Percentiles rank a stretch among this genome's conserved stretches.
phyloP scores from a whole-genome alignment of 1,284 basidiomycete species.

The Melampsora allii-populina region DNA sequence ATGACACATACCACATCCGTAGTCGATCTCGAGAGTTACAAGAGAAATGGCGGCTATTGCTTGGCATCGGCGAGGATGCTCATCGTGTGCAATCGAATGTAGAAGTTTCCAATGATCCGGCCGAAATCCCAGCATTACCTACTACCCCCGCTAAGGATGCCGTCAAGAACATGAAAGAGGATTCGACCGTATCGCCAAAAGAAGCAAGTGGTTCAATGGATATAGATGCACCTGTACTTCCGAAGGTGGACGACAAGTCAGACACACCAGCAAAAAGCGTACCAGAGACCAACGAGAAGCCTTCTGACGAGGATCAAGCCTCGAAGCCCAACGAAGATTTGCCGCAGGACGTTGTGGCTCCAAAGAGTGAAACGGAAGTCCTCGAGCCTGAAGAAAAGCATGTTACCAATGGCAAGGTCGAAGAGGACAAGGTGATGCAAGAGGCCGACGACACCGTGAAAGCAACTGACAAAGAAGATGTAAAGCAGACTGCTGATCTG shows the following conservation, averaged over 20 bases:
- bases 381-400: neutral
- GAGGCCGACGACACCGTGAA: neutral
- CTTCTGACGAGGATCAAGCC: constrained; percentile 9
- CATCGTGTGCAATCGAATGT: neutral
- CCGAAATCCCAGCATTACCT: neutral
- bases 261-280: neutral
- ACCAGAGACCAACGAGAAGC: constrained; percentile 1
- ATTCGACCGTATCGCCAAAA: neutral
- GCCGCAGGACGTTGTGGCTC: neutral
- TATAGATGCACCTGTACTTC: neutral
- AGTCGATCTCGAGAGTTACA: constrained; percentile 33
- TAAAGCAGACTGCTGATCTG: neutral
- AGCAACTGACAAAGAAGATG: neutral
- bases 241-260: constrained; percentile 2
- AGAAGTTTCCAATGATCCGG: neutral
- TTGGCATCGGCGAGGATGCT: constrained; percentile 33
- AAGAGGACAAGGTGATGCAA: constrained; percentile 2
- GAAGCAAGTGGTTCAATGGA: neutral
- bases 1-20: constrained; percentile 32
- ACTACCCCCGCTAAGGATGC: too few species aligned
- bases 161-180: neutral
- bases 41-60: constrained; percentile 27
- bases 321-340: neutral
- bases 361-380: neutral
- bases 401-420: neutral